These are phyloP conservation scores for Saturnispora diversa DNA, from an alignment of 805 yeast species.

Conservation along the genomic window DNA sequence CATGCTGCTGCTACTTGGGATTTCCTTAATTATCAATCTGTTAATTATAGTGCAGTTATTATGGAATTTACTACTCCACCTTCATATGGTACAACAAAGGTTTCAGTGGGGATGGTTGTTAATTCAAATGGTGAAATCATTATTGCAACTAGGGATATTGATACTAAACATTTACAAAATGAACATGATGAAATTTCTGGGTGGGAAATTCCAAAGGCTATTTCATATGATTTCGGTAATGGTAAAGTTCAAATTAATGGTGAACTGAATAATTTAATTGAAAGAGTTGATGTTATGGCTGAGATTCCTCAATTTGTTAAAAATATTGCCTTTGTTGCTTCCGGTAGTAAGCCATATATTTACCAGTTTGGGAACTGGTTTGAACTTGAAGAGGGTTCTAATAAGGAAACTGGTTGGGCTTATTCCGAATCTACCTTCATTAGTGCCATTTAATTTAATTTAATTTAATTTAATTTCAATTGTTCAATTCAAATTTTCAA, in stretches of 20 bases:
- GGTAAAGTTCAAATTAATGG: slow-evolving; percentile 51
- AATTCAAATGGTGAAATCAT: slow-evolving; percentile 52
- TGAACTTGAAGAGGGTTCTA: slow-evolving; percentile 30
- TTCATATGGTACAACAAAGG: slow-evolving; percentile 76
- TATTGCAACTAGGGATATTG: slow-evolving; percentile 58
- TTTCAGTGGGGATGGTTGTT: slow-evolving; percentile 69
- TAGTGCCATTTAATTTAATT: slow-evolving; percentile 25
- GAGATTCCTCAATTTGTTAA: slow-evolving; percentile 93
- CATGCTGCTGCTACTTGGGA: slow-evolving; percentile 98
- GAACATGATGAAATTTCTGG: slow-evolving; percentile 72
- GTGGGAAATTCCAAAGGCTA: slow-evolving; percentile 77
- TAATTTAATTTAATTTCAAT: slow-evolving; percentile 7
- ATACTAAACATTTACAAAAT: slow-evolving; percentile 48
- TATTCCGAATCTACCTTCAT: slow-evolving; percentile 82
- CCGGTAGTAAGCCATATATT: slow-evolving; percentile 94
- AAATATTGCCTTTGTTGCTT: slow-evolving; percentile 86
- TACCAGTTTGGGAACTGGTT: slow-evolving; percentile 79
- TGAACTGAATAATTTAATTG: slow-evolving; percentile 53
- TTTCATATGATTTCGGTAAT: slow-evolving; percentile 42
- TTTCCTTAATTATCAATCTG: slow-evolving; percentile 80
- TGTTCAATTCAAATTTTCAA: too few species aligned
- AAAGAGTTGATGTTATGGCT: slow-evolving; percentile 95
- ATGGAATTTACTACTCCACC: slow-evolving; percentile 96
- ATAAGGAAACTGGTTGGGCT: slow-evolving; percentile 55
- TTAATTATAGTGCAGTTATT: slow-evolving; percentile 61